Base-by-base conservation (phyloP, 2,329 filamentous ascomycete species). In the Periglandula ipomoeae region DNA sequence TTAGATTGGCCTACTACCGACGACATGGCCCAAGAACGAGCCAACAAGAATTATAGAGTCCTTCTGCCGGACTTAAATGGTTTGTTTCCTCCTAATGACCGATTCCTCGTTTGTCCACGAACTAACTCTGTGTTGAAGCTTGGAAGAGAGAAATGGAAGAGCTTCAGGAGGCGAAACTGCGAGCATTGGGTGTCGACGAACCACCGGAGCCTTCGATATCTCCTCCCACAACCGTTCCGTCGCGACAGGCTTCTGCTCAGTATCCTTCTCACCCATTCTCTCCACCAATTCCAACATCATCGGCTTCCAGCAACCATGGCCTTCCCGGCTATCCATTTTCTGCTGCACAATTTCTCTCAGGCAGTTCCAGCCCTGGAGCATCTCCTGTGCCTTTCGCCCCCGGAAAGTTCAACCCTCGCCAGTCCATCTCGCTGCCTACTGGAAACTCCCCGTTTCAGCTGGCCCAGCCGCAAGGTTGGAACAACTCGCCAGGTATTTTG, bases 81-180 rank as follows among this genome's bases (percentile, higher is more conserved):
- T 77, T 61, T 62, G 72, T 57, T 46, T 4, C 15, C 17, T 32
- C 22, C 2, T 44, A 4, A 2, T 23, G 13, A 8, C 38, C 10
- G 26, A 20, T 15, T 9, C 3, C 30, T 6, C 15, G 19, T 38
- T 23, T 41, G 7, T 32, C 15, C 9, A 32, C 40, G 23, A 24
- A 47, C 46, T 59, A 59, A 58, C 24, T 23, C 44, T 2, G 37
- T 23, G 44, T 4, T 47, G n/a, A 49, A 75, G 75, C 76, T 1
- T 82, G 78, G 78, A 85, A 88, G 59, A 74, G 81, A 23, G 95
- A 97, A 65, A 85, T 90, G 50, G 79, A 85, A 48, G 84, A 85
- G 56, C 72, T 97, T 32, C 82, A 87, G 56, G 93, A 98, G 69
- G 89, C 91, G 52, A 98, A 96, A 69, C 74, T 98, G 46, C 83